A percentile compares a stretch with the other conserved stretches of the same genome.
These are phyloP conservation scores for Penicillium griseofulvum DNA, from an alignment of 2,329 filamentous ascomycete genomes.

Conservation along the genomic window DNA sequence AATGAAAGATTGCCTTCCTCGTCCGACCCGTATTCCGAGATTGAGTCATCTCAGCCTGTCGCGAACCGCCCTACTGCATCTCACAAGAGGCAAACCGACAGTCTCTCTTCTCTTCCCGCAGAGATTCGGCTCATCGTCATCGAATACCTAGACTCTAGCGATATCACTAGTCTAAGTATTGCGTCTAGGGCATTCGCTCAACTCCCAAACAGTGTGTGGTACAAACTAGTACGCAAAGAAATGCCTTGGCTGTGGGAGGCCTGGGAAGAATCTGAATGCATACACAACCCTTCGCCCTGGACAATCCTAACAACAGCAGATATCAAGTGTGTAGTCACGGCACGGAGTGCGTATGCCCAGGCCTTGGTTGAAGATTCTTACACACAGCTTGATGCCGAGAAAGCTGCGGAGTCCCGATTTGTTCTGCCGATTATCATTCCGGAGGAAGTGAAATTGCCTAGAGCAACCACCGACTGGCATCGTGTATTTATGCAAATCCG, in stretches of 20 bases:
- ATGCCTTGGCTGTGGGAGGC: conserved; percentile 23
- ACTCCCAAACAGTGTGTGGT: conserved; percentile 14
- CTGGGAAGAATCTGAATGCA: conserved; percentile 7
- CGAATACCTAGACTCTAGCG: neutral
- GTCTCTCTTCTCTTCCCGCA: neutral
- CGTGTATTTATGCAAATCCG: conserved; percentile 19
- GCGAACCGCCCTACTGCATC: neutral
- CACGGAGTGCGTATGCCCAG: neutral
- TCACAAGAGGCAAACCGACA: neutral
- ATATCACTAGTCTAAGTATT: conserved; percentile 6
- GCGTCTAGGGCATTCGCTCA: conserved; percentile 11
- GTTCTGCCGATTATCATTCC: neutral
- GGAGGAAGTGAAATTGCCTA: neutral
- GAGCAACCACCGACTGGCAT: conserved; percentile 20
- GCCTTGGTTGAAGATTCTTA: neutral
- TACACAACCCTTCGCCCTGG: conserved; percentile 8
- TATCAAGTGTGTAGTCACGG: neutral
- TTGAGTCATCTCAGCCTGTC: neutral
- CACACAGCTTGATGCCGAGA: neutral
- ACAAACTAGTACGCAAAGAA: conserved; percentile 12
- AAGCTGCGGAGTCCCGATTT: conserved; percentile 1
- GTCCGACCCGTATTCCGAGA: neutral
- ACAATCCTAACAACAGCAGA: conserved; percentile 7
- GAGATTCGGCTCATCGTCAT: conserved; percentile 9
- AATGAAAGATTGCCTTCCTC: neutral